Base-by-base conservation (phyloP, 2,329 filamentous ascomycete species). In the Alternaria gansuensis region DNA sequence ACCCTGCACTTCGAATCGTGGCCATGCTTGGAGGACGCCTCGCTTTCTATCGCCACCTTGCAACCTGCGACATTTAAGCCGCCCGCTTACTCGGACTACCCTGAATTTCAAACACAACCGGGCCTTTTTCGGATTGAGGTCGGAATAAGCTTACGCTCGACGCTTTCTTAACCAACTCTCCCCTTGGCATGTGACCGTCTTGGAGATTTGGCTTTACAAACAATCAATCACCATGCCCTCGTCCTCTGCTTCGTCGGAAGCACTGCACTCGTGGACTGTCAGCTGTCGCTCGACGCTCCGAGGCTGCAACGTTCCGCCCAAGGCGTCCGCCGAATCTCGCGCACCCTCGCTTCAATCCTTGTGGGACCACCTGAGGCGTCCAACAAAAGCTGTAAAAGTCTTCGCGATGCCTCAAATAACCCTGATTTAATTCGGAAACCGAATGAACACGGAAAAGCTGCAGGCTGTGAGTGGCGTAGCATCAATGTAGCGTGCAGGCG, bases 331-430 rank as follows among this genome's bases (percentile, higher is more conserved):
- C 28, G 17, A 39, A 41, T n/a, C 26, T 53, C 31, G 23, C 34
- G 28, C 7, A 33, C 24, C 28, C 34, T 53, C 49, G 54, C 49
- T 53, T 46, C 41, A 5, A 53, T 28, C 41, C n/a, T 48, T 13
- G 34, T 31, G 17, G 26, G 14, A 33, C 14, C 17, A 28, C n/a
- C 23, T 45, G 23, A 57, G 49, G 41, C 49, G 33, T n/a, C 54
- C 50, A 39, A 29, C 26, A 48, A 41, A 2, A n/a, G 34, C 41
- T 45, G 52, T 33, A 28, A 28, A 45, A 40, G 5, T 8, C 50
- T 48, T 34, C 24, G 41, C 54, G 23, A 43, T n/a, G 9, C 17
- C 6, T 39, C 21, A 17, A 11, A 3, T 28, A 28, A 5, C 29
- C 9, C 14, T 57, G 54, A 54, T 46, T 53, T 34, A 23, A 39